Evolutionary conservation across 441 rosid species (phyloP), one percentile per base, ranked within the genome.

Genomic region (Eutrema salsugineum): DNA sequence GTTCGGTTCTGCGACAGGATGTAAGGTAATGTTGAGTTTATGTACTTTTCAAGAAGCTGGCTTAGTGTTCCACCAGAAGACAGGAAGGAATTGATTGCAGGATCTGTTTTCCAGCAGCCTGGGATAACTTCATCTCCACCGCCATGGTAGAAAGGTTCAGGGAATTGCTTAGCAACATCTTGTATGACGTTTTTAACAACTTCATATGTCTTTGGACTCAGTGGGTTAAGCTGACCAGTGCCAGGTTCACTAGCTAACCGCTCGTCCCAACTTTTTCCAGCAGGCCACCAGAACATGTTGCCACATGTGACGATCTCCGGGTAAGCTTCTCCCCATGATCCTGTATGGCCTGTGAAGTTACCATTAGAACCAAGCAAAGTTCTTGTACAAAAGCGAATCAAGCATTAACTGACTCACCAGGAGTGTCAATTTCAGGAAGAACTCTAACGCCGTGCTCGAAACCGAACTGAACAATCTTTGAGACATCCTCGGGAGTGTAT

Each of bases 261-360:
- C 16, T 91, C 90, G 0, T 64, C 73, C 96, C 93, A 85, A 12
- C 70, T 65, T 56, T 69, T 70, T 20, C 83, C 88, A n/a, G 86
- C 84, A 10, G 97, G 92, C 88, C 82, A 88, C 98, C 97, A 91
- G 57, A 87, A 87, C 96, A 84, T 87, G 83, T 91, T 83, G 36
- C 85, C 89, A n/a, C 97, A 89, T 36, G 93, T 63, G 62, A 90
- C 88, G 7, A 89, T 86, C 11, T 91, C 96, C 11, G 96, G 97
- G 56, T 89, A 86, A 2, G 98, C 97, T 75, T 69, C 84, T 43
- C 91, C 95, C 95, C 97, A 91, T 15, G 97, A 89, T 71, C 93
- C 95, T 30, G 97, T 81, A 68, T 91, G 97, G 14, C 83, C 95
- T 91, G 87, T 79, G 35, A 27, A 56, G 16, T 54, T 60, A 53